phyloP scores from a whole-genome alignment of 176 grass and related monocot genomes.

The Carex pumila region DNA sequence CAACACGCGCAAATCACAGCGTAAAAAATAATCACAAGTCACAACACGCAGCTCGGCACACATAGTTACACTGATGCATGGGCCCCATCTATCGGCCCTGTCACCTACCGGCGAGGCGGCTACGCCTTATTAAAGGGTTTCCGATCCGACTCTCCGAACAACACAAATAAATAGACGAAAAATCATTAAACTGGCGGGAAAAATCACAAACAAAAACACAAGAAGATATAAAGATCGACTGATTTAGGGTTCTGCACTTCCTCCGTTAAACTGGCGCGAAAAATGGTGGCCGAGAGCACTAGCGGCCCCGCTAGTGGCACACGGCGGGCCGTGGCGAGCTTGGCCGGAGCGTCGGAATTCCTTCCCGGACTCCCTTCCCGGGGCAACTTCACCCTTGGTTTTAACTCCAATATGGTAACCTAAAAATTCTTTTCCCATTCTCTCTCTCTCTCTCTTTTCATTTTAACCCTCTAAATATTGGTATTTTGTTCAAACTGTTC shows the following conservation, averaged over 20 bases:
- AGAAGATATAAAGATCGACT: too few relatives aligned
- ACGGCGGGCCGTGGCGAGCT: constrained; percentile 12
- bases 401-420: constrained; percentile 32
- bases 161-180: neutral
- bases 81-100: neutral
- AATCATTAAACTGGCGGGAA: neutral
- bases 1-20: too few relatives aligned
- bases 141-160: neutral
- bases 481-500: neutral
- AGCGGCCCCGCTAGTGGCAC: constrained; percentile 17
- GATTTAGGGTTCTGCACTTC: neutral
- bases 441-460: neutral
- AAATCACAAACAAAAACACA: neutral
- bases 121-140: neutral
- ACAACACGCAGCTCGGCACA: too few relatives aligned
- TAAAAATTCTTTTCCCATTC: neutral
- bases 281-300: constrained; percentile 16
- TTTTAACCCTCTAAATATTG: neutral
- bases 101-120: neutral
- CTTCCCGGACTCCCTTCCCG: constrained; percentile 29
- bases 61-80: neutral
- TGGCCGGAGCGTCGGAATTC: constrained; percentile 16
- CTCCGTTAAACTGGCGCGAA: neutral
- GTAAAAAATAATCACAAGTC: too few relatives aligned
- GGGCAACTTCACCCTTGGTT: constrained; percentile 22